Evolutionary conservation across 2,329 filamentous ascomycete genomes (phyloP).

Genomic region (Microcyclosporella mali): DNA sequence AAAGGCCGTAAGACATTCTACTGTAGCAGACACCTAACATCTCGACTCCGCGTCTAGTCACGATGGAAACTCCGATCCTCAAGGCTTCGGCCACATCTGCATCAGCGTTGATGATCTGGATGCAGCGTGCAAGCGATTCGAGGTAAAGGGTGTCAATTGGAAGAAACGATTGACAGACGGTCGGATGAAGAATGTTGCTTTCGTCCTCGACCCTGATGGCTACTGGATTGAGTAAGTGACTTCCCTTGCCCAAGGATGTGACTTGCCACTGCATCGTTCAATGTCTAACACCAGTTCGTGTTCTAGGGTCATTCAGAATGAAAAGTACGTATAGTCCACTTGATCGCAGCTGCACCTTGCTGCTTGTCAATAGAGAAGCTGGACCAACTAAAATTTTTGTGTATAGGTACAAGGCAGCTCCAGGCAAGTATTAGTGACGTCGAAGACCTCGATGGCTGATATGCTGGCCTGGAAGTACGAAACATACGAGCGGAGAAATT

Average conservation of each 20-base stretch:
- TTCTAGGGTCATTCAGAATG: background rate
- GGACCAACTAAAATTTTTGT: background rate
- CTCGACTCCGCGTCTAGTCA: too few relatives aligned
- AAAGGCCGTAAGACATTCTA: too few relatives aligned
- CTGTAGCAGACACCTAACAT: too few relatives aligned
- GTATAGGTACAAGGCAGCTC: background rate
- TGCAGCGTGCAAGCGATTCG: conserved; percentile 78
- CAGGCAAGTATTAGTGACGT: background rate
- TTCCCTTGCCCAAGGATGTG: too few relatives aligned
- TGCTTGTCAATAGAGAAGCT: background rate
- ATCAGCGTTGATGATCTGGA: conserved; percentile 83
- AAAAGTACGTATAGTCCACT: background rate
- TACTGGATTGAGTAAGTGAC: conserved; percentile 14
- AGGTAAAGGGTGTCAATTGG: conserved; percentile 75
- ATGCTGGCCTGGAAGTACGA: too few relatives aligned
- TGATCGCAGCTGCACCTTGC: background rate
- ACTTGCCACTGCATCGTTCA: too few relatives aligned
- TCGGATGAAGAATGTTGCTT: conserved; percentile 71
- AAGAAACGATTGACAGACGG: conserved; percentile 95
- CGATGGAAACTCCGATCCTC: conserved; percentile 82
- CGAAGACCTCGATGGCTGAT: too few relatives aligned
- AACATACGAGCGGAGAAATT: too few relatives aligned
- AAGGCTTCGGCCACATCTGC: conserved; percentile 92
- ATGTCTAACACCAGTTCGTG: too few relatives aligned
- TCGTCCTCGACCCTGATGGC: conserved; percentile 56